These are phyloP conservation scores for Magnusiomyces fungicola DNA, from an alignment of 1,139 yeast species.

Conservation along the genomic window DNA sequence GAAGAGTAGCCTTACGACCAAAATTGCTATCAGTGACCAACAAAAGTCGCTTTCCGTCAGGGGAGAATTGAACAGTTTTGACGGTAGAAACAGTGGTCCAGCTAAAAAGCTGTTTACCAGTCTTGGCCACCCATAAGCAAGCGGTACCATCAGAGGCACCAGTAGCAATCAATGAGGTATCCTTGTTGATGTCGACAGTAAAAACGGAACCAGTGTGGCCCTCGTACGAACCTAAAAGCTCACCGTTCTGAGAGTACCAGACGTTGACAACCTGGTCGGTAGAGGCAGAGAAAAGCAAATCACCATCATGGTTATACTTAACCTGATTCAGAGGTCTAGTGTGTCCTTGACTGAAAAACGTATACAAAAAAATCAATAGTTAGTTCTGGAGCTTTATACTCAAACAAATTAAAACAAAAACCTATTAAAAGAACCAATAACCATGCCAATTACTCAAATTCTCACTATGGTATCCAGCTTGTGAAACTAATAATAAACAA, in stretches of 20 bases:
- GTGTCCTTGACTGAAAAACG: constrained; percentile 2
- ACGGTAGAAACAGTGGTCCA: constrained; percentile 82
- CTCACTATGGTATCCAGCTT: no score
- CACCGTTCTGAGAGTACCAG: constrained; percentile 95
- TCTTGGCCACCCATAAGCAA: constrained; percentile 76
- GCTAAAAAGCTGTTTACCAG: constrained; percentile 68
- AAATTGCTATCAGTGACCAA: constrained; percentile 88
- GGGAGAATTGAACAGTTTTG: constrained; percentile 81
- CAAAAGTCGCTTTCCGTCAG: constrained; percentile 60
- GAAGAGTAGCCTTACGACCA: constrained; percentile 79
- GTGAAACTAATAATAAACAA: no score
- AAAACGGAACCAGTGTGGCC: constrained; percentile 93
- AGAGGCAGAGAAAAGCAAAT: constrained; percentile 83
- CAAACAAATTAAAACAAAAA: no score
- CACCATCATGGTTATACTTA: constrained; percentile 92
- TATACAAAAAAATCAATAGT: background rate
- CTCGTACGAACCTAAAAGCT: constrained; percentile 86
- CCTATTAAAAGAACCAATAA: no score
- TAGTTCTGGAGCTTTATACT: background rate
- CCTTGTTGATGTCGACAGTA: constrained; percentile 80
- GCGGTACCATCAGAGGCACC: constrained; percentile 89
- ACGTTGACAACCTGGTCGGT: constrained; percentile 66
- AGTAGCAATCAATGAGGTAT: constrained; percentile 57
- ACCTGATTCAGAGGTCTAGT: constrained; percentile 25
- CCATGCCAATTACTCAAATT: no score